Evolutionary conservation across 805 yeast species (phyloP), one percentile per base, ranked within the genome.

Genomic region (Komagataella mondaviorum): DNA sequence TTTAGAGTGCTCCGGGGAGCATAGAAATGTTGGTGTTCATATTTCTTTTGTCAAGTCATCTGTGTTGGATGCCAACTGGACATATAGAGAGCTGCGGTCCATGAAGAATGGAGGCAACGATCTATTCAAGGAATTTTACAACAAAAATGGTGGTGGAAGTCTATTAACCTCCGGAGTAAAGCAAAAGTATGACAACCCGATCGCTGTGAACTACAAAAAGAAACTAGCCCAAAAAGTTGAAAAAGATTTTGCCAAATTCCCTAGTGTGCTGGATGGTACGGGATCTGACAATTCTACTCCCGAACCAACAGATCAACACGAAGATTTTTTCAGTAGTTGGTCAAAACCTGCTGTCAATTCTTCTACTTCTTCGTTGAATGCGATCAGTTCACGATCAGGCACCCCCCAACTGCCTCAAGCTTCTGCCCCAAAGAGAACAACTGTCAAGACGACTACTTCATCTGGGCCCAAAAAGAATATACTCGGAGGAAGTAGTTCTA

Each of bases 61-160:
- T 24, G 86, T 83, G 57, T 75, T 93, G 71, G 99, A 93, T 68
- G 57, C 62, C 7, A 86, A 88, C 65, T 93, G 99, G 99, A 83
- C 90, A 46, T 77, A 89, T 60, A 81, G 79, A 61, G 96, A 93
- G 67, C 74, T 93, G 63, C 80, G 99, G 60, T 80, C 88, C 64
- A 88, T 93, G 79, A 88, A 90, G 64, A 81, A 86, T 54, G 98
- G 98, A 57, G 99, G 98, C 23, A 93, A 93, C 66, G 83, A 83
- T 60, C 76, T 75, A 50, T 95, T 96, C 48, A 82, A 83, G 55
- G 96, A 88, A 53, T 93, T 77, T 62, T 86, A 85, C 65, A 65
- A 77, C 59, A 87, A 87, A 67, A 83, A 90, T 63, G 96, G 96
- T 47, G 98, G 97, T 22, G 74, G 88, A 22, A 78, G 81, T 59